phyloP scores from a whole-genome alignment of 2,329 filamentous ascomycete genomes.

The Trichoderma koningiopsis region DNA sequence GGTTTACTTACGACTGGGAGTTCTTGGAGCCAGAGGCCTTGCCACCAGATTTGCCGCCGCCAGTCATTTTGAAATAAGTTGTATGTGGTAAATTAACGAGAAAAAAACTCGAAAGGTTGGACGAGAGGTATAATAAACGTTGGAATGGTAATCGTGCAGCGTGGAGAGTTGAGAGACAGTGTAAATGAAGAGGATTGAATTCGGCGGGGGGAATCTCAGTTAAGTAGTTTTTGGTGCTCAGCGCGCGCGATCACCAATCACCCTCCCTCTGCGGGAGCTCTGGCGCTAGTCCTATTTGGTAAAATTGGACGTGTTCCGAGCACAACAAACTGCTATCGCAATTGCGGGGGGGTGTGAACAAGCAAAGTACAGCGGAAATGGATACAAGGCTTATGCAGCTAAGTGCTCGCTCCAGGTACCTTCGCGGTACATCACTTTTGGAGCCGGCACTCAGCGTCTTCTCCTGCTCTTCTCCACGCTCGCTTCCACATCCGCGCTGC shows the following conservation, averaged over 20 bases:
- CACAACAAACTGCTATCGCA: slow-evolving; percentile 33
- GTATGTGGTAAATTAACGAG: slow-evolving; percentile 1
- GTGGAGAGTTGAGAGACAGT: slow-evolving; percentile 41
- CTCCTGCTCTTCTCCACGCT: slow-evolving; percentile 11
- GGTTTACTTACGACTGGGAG: slow-evolving; percentile 87
- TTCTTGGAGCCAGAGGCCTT: slow-evolving; percentile 99
- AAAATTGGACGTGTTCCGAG: slow-evolving; percentile 36
- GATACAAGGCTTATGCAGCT: slow-evolving; percentile 12
- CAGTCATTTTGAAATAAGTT: slow-evolving; percentile 26
- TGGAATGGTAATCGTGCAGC: slow-evolving; percentile 41
- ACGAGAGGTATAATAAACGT: slow-evolving; percentile 29
- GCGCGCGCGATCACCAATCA: slow-evolving; percentile 54
- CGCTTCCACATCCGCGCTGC: not conserved
- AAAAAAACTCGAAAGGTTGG: slow-evolving; percentile 21
- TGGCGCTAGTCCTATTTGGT: slow-evolving; percentile 30
- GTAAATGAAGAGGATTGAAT: slow-evolving; percentile 39
- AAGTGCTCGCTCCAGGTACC: slow-evolving; percentile 20
- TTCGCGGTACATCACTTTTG: slow-evolving; percentile 3
- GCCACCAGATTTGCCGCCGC: slow-evolving; percentile 99
- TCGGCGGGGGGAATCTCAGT: slow-evolving; percentile 51
- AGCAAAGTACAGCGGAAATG: not conserved
- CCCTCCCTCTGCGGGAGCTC: slow-evolving; percentile 32
- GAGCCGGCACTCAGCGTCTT: not conserved
- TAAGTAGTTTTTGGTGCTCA: slow-evolving; percentile 60
- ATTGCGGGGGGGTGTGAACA: slow-evolving; percentile 8